Base-by-base conservation (phyloP, 2,329 filamentous ascomycete species). In the Colletotrichum cuscutae region DNA sequence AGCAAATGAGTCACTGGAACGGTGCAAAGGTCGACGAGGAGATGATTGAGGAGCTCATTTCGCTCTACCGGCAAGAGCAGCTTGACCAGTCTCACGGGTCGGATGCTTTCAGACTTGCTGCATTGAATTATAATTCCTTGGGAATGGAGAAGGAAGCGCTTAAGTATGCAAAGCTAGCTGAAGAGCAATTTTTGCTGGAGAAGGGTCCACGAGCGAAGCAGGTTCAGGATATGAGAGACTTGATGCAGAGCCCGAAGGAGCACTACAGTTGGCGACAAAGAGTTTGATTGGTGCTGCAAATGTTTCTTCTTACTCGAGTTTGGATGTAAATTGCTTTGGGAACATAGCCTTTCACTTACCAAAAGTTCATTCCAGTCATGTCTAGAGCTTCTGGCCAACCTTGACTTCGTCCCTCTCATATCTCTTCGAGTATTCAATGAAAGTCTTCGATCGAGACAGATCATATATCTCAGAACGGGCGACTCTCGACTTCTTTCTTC, bases 121-220 rank as follows among this genome's bases (percentile, higher is more conserved):
- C 84, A 26, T 71, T 84, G 24, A 81, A 84, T 74, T 82, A 80
- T 71, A 85, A 81, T 74, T 80, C 79, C 1, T 77, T 77, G 3
- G 84, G 84, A 26, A 81, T 83, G 65, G 77, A 80, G 24, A 82
- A 81, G 80, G 72, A 76, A 32, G 82, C 84, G 8, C 77, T 79
- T n/a, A 80, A 80, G 75, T 82, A 83, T 70, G 84, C 82, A 9
- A 73, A 76, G 4, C 70, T 83, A 56, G 83, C 82, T 3, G 67
- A 85, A 30, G 83, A 86, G 73, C 73, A 76, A 30, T 80, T 81
- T 11, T 65, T 83, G 56, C 22, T 74, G n/a, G 74, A 75, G 54
- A 65, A 53, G 52, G 74, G 74, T 1, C 68, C 68, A 2, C 9
- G 28, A 12, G 65, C 58, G 22, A 65, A 56, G 22, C 65, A 63